Conservation (phyloP, 257 asterid genomes). For the Osmanthus fragrans region DNA sequence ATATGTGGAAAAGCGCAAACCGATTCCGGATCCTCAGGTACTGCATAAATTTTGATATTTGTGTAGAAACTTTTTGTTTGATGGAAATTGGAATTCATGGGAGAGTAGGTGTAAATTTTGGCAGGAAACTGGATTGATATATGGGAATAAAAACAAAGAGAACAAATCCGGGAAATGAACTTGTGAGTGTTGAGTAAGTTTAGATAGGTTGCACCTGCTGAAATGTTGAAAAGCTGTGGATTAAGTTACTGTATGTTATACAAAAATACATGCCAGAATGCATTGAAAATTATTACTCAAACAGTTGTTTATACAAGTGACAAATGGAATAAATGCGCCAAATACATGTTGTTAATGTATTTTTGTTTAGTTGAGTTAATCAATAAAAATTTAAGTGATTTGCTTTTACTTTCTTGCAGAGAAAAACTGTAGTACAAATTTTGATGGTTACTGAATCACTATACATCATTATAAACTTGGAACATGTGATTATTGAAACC, state of each 20-base stretch:
- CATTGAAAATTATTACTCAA: constrained; percentile 2
- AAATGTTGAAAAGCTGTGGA: constrained; percentile 23
- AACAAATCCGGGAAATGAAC: constrained; percentile 42
- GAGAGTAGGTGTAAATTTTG: background rate
- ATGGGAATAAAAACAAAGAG: constrained; percentile 58
- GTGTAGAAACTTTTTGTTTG: constrained; percentile 1
- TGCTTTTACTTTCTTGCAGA: background rate
- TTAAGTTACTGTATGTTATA: constrained; percentile 18
- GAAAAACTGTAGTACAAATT: background rate
- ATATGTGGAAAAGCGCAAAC: constrained; percentile 74
- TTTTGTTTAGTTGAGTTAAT: background rate
- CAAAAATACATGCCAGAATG: background rate
- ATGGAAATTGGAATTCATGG: constrained; percentile 19
- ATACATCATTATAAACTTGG: background rate
- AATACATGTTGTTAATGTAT: constrained; percentile 13
- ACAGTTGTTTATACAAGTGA: constrained; percentile 10
- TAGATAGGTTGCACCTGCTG: constrained; percentile 35
- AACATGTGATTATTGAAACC: background rate
- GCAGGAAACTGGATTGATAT: constrained; percentile 81
- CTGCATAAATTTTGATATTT: background rate
- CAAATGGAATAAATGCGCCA: constrained; percentile 24
- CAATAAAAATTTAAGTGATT: background rate
- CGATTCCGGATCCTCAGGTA: constrained; percentile 93
- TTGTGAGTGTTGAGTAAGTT: constrained; percentile 35
- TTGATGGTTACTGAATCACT: background rate